Evolutionary conservation across 192 early-diverging fungal genomes (phyloP), one percentile per base, ranked within the genome.

Genomic region (Coemansia sp.): DNA sequence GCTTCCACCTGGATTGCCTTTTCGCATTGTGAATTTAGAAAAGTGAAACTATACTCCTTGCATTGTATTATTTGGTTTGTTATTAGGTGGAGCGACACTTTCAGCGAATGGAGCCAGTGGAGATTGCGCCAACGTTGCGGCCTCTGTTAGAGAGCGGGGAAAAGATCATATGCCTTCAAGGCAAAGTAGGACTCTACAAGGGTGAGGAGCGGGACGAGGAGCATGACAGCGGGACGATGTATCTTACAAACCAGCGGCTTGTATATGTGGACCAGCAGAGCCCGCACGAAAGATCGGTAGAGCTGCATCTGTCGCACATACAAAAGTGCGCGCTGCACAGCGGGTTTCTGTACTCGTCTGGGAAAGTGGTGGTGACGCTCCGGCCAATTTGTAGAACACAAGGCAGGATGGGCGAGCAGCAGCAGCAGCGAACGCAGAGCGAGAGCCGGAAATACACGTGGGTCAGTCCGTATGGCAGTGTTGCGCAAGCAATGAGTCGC

Each of bases 251-350:
- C 4, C 87, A 89, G 63, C 85, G 93, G 26, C 72, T 96, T 37
- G 73, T 95, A n/a, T 96, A 93, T 78, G 87, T 96, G 15, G 89
- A 93, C 72, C 76, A 80, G 48, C 78, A 84, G 40, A 64, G 75
- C 10, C 87, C 90, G 3, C 73, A 68, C 6, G 71, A 79, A 42
- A 65, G 87, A 26, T 92, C 91, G 8, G 77, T 88, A 8, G 85
- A 81, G 16, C 54, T 90, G 26, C 69, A 80, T 39, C 57, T 92
- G 32, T 73, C 74, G 18, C 56, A 64, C 8, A 74, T 91, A 22
- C 52, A 68, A n/a, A 67, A 63, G 41, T 68, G 73, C 49, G 67
- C 72, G 59, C 54, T 76, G 65, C 66, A 78, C 60, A 67, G 72
- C 40, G 76, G 81, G 43, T 83, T 83, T 41, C 67, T 83, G 22